Conservation (phyloP, 2,329 filamentous ascomycete genomes). For the Alternaria triticimaculans region DNA sequence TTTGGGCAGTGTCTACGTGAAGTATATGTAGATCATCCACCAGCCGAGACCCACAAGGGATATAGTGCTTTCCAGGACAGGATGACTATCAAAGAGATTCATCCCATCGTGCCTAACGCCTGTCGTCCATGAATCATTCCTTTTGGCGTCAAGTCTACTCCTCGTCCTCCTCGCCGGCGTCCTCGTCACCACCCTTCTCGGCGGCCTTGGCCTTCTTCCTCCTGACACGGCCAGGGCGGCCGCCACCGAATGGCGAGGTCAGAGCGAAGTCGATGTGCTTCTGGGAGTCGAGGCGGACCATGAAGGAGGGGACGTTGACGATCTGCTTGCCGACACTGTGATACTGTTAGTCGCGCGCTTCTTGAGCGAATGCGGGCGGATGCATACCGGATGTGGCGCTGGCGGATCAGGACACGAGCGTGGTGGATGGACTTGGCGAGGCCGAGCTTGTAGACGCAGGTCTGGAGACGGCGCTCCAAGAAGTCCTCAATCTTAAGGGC, state of each 20-base stretch:
- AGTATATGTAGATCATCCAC: constrained; percentile 35
- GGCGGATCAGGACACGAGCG: constrained; percentile 98
- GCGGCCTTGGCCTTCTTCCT: constrained; percentile 99
- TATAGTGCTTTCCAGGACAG: constrained; percentile 42
- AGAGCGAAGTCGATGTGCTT: constrained; percentile 99
- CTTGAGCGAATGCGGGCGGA: background rate
- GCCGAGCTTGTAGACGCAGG: constrained; percentile 99
- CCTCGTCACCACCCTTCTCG: constrained; percentile 80
- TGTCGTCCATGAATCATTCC: constrained; percentile 45
- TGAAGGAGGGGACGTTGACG: constrained; percentile 99
- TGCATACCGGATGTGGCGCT: constrained; percentile 89
- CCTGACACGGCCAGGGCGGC: constrained; percentile 94
- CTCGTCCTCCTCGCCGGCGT: constrained; percentile 90
- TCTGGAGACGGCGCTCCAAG: constrained; percentile 99
- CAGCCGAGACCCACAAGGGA: constrained; percentile 36
- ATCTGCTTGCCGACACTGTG: constrained; percentile 97
- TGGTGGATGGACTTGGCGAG: constrained; percentile 99
- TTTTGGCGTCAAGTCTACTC: constrained; percentile 49
- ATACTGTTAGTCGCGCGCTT: constrained; percentile 20
- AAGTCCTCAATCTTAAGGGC: constrained; percentile 99
- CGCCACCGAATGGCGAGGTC: constrained; percentile 96
- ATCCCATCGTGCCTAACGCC: constrained; percentile 48
- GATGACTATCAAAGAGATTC: constrained; percentile 37
- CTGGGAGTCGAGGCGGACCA: constrained; percentile 99
- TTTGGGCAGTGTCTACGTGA: constrained; percentile 43